Evolutionary conservation across 1,139 yeast genomes (phyloP).

Genomic region (Sugiyamaella castrensis): DNA sequence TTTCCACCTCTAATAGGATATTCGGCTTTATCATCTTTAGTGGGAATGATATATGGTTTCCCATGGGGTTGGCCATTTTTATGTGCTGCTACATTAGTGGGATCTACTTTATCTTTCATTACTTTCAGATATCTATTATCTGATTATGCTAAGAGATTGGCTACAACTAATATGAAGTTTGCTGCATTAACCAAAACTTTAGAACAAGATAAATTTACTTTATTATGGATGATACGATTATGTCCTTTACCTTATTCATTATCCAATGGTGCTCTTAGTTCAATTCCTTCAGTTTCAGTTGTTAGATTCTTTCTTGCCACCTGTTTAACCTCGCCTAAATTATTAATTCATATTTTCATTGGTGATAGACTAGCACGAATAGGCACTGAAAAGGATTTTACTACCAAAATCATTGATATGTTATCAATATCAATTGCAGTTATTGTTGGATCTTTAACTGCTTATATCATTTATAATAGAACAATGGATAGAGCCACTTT

Average conservation of each 20-base stretch:
- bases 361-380: conserved; percentile 74
- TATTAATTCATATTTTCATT: conserved; percentile 70
- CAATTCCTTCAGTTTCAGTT: conserved; percentile 69
- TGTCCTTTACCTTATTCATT: conserved; percentile 93
- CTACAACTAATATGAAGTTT: conserved; percentile 56
- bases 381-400: conserved; percentile 52
- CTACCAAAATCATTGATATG: conserved; percentile 58
- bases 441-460: conserved; percentile 56
- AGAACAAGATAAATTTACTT: conserved; percentile 60
- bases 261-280: conserved; percentile 88
- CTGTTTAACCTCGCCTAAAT: conserved; percentile 73
- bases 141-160: conserved; percentile 54
- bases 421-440: conserved; percentile 60
- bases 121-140: conserved; percentile 60
- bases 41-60: conserved; percentile 85
- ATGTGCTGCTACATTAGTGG: conserved; percentile 65
- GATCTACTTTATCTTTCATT: conserved; percentile 70
- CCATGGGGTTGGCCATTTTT: conserved; percentile 76
- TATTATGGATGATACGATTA: conserved; percentile 68
- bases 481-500: conserved; percentile 41
- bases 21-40: conserved; percentile 60
- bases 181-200: conserved; percentile 74
- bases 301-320: conserved; percentile 69
- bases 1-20: conserved; percentile 93
- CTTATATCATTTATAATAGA: conserved; percentile 67